phyloP scores from a whole-genome alignment of 2,329 filamentous ascomycete genomes.

The Dactylellina sp. region DNA sequence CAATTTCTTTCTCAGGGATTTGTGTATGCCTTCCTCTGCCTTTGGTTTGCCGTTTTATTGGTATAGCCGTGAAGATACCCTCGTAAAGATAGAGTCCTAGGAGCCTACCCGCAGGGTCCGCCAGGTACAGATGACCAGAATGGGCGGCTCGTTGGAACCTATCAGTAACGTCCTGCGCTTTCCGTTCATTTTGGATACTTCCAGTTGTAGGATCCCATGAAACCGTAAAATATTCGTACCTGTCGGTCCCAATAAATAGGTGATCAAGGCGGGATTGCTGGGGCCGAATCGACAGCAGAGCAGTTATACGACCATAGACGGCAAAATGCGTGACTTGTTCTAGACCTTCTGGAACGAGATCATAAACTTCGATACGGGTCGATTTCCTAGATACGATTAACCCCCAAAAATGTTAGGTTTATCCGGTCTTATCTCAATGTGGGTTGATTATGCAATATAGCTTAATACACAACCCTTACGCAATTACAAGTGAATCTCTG shows the following conservation, averaged over 20 bases:
- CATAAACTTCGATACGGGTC: conserved; percentile 60
- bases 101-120: conserved; percentile 59
- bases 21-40: conserved; percentile 42
- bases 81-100: conserved; percentile 60
- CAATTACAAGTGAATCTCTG: conserved; percentile 85
- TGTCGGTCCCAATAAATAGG: conserved; percentile 91
- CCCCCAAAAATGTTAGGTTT: conserved; percentile 20
- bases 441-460: not conserved
- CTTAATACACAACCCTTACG: conserved; percentile 71
- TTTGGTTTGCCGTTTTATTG: conserved; percentile 56
- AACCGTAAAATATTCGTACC: conserved; percentile 89
- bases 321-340: conserved; percentile 61
- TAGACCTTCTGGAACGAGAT: conserved; percentile 57
- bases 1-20: conserved; percentile 64
- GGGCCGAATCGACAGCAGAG: conserved; percentile 83
- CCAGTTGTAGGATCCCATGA: conserved; percentile 78
- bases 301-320: conserved; percentile 86
- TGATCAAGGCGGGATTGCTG: conserved; percentile 80
- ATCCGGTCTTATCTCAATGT: too few relatives aligned
- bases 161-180: conserved; percentile 62
- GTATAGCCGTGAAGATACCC: conserved; percentile 59
- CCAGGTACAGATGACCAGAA: conserved; percentile 57
- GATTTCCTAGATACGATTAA: conserved; percentile 58
- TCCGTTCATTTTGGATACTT: conserved; percentile 72
- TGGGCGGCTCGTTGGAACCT: conserved; percentile 58